Evolutionary conservation across 106 monocot genomes (phyloP), one percentile per base, ranked within the genome.

Genomic region (Dendrobium nobile): DNA sequence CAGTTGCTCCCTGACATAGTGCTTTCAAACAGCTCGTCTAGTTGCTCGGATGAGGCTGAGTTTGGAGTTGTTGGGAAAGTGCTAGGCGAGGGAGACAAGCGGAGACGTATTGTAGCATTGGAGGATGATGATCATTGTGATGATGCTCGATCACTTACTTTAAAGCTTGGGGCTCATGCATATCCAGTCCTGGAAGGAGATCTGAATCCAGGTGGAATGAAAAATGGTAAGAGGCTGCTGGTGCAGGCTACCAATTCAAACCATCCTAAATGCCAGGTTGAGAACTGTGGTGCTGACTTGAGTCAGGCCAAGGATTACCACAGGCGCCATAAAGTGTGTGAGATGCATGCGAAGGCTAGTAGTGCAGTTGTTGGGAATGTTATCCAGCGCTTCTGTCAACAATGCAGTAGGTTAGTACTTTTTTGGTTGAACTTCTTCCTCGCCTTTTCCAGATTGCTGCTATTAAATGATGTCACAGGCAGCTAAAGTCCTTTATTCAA

Each of bases 241-340:
- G 15, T 82, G 37, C 76, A 79, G 33, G 54, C 48, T 19, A 77
- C 48, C 15, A 85, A 18, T 82, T 75, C 82, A 24, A 86, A 78
- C 51, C 82, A 79, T 72, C 67, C 80, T 7, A 54, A 67, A 45
- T 91, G 91, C 77, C 91, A 88, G 75, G 91, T 87, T 4, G 86
- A 88, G 51, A 85, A 79, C 6, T 91, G 91, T 73, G 72, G 81
- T 45, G 91, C 81, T 73, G 85, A 91, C 67, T 76, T 91, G 28
- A 81, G 79, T 43, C 77, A 58, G 41, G 78, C 77, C 31, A 91
- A 87, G 61, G 91, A 91, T 47, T 91, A 91, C 73, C 91, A 91
- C 80, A 85, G 87, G 47, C 86, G 91, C 37, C 91, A 91, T 83
- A 91, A 91, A 73, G 91, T 91, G 33, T 91, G 91, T 75, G 88